Conservation (phyloP, 164 flowering plant species). For the Dillenia turbinata region DNA sequence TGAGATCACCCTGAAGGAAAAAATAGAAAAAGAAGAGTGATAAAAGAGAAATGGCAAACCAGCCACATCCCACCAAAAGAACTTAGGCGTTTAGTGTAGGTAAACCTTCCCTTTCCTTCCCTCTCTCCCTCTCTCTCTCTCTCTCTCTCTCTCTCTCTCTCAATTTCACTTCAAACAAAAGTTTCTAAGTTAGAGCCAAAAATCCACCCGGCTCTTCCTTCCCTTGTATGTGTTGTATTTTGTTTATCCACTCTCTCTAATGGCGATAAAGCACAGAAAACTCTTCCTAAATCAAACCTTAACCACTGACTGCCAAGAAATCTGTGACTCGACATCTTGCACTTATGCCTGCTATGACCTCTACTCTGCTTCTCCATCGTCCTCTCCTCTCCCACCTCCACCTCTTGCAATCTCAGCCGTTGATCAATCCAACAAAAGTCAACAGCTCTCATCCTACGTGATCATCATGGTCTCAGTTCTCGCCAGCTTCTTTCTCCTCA, state of each 20-base stretch:
- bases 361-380: background rate
- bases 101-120: too few relatives aligned
- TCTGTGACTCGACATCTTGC: conserved; percentile 13
- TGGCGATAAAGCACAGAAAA: conserved; percentile 24
- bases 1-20: too few relatives aligned
- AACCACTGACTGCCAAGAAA: background rate
- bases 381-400: conserved; percentile 10
- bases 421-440: background rate
- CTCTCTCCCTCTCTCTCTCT: too few relatives aligned
- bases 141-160: too few relatives aligned
- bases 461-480: conserved; percentile 26
- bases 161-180: too few relatives aligned
- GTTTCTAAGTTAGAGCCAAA: too few relatives aligned
- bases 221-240: background rate
- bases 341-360: conserved; percentile 8
- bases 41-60: too few relatives aligned
- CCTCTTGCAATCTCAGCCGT: background rate
- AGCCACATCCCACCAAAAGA: too few relatives aligned
- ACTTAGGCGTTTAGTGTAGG: too few relatives aligned
- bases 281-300: conserved; percentile 21
- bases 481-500: conserved; percentile 25
- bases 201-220: too few relatives aligned
- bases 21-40: too few relatives aligned
- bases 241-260: conserved; percentile 1
- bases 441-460: conserved; percentile 19